A percentile compares a stretch with the other conserved stretches of the same genome.
Evolutionary conservation across 345 rosid species (phyloP).

Genomic region (Acer yangbiense): DNA sequence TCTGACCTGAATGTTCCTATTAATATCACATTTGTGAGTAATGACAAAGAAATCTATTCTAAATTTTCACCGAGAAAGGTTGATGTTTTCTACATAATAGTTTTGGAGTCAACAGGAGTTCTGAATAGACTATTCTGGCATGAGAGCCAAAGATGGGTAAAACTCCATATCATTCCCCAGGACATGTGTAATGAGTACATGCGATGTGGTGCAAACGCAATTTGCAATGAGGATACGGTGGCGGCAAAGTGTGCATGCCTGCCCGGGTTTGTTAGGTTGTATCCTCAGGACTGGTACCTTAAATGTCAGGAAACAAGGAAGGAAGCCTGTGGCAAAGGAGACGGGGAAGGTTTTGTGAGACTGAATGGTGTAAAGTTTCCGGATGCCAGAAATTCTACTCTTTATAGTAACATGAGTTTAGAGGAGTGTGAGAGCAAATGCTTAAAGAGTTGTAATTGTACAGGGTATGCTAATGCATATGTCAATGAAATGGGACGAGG

Average conservation of each 20-base stretch:
- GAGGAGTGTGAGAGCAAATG: constrained; percentile 9
- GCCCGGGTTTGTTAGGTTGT: constrained; percentile 12
- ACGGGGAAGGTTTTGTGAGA: constrained; percentile 7
- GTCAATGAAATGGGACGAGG: not conserved
- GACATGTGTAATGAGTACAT: constrained; percentile 30
- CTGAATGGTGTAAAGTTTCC: not conserved
- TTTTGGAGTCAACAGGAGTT: constrained; percentile 2
- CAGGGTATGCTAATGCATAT: not conserved
- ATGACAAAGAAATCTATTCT: not conserved
- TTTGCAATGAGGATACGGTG: constrained; percentile 4
- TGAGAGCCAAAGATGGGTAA: constrained; percentile 5
- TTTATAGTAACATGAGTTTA: not conserved
- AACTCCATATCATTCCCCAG: not conserved
- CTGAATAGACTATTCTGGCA: constrained; percentile 1
- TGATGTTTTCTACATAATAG: not conserved
- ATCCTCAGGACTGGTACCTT: not conserved
- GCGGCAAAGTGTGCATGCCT: constrained; percentile 13
- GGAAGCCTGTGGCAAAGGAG: not conserved
- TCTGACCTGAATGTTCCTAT: not conserved
- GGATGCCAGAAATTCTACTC: not conserved
- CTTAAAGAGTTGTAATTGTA: constrained; percentile 7
- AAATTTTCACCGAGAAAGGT: not conserved
- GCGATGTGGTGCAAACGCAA: constrained; percentile 17
- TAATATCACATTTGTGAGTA: not conserved
- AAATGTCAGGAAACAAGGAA: not conserved